phyloP scores from a whole-genome alignment of 306 rosid genomes.

The Geum urbanum region DNA sequence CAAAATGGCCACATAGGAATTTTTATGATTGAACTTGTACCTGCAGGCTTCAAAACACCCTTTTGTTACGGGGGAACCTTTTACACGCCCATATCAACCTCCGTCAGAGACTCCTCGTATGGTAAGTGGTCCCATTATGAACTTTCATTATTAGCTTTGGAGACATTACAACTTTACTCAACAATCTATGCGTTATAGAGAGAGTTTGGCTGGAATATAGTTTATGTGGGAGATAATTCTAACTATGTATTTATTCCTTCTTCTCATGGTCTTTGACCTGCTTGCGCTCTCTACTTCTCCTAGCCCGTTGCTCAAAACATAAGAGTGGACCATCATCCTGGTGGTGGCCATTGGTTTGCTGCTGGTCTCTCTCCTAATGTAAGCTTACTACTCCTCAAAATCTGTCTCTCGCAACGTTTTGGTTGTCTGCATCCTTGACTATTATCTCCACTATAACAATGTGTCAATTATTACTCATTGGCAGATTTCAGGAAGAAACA shows the following conservation, averaged over 20 bases:
- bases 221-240: background rate
- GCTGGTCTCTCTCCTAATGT: slow-evolving; percentile 99
- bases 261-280: background rate
- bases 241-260: background rate
- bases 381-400: slow-evolving; percentile 35
- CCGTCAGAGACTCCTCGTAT: slow-evolving; percentile 79
- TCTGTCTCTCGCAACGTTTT: slow-evolving; percentile 6
- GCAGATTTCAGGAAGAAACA: slow-evolving; percentile 73
- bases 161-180: background rate
- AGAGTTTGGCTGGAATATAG: background rate
- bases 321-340: slow-evolving; percentile 97
- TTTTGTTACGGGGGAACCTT: slow-evolving; percentile 97
- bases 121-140: slow-evolving; percentile 51
- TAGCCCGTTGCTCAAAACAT: slow-evolving; percentile 84
- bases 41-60: slow-evolving; percentile 97
- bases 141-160: slow-evolving; percentile 13
- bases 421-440: slow-evolving; percentile 17
- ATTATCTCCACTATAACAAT: slow-evolving; percentile 16
- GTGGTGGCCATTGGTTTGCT: slow-evolving; percentile 99
- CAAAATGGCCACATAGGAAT: slow-evolving; percentile 22
- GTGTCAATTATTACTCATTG: slow-evolving; percentile 15
- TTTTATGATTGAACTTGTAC: slow-evolving; percentile 34
- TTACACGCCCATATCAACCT: slow-evolving; percentile 79
- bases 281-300: slow-evolving; percentile 11
- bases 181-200: background rate